Evolutionary conservation across 768 basidiomycete species (phyloP).

Genomic region (Lentinula detonsa): DNA sequence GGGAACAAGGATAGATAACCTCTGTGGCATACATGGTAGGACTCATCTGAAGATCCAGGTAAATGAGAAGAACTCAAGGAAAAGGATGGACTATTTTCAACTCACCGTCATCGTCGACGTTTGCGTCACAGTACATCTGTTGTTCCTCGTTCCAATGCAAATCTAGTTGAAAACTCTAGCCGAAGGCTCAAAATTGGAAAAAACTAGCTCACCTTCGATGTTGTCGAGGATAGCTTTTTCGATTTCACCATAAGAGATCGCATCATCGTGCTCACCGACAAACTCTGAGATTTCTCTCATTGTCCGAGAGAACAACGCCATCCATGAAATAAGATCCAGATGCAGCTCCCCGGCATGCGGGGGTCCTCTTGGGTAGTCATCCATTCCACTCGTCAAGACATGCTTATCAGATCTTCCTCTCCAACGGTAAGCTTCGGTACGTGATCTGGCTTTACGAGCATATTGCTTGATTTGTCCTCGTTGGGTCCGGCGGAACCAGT

Average conservation of each 20-base stretch:
- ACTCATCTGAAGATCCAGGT: conserved; percentile 60
- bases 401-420: conserved; percentile 81
- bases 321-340: conserved; percentile 91
- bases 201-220: conserved; percentile 60
- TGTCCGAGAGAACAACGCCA: conserved; percentile 91
- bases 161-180: conserved; percentile 37
- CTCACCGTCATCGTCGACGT: conserved; percentile 78
- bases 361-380: conserved; percentile 90
- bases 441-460: conserved; percentile 74
- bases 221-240: conserved; percentile 80
- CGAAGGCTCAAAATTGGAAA: background rate
- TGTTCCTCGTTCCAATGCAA: conserved; percentile 89
- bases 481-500: conserved; percentile 95
- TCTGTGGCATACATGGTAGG: conserved; percentile 82
- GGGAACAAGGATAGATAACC: conserved; percentile 96
- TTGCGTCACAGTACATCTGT: conserved; percentile 91
- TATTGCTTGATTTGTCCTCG: conserved; percentile 92
- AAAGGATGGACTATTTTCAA: conserved; percentile 7
- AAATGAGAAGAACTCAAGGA: background rate
- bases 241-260: conserved; percentile 65
- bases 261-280: conserved; percentile 82
- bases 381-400: conserved; percentile 92
- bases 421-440: conserved; percentile 92
- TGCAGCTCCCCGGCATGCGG: conserved; percentile 92
- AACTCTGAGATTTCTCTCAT: conserved; percentile 90